These are phyloP conservation scores for Nakataea oryzae DNA, from an alignment of 2,329 filamentous ascomycete species.

Conservation along the genomic window DNA sequence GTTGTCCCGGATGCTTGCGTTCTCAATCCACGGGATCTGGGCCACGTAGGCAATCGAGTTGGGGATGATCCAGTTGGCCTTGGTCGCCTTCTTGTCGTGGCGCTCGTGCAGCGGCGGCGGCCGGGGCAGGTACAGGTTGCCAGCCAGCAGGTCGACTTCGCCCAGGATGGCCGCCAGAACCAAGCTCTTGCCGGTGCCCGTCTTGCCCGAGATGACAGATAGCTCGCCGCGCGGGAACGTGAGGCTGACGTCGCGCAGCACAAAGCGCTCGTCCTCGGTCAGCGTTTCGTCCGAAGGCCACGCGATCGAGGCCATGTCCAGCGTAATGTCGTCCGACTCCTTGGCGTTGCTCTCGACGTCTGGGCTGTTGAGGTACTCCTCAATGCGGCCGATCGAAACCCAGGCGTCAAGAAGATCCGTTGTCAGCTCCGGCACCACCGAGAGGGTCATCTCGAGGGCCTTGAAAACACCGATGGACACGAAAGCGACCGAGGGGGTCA, in stretches of 20 bases:
- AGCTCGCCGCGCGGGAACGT: conserved; percentile 59
- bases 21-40: conserved; percentile 80
- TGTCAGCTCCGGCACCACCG: conserved; percentile 62
- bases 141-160: conserved; percentile 59
- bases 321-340: conserved; percentile 48
- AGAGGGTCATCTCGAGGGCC: conserved; percentile 61
- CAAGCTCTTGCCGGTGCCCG: conserved; percentile 68
- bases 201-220: conserved; percentile 67
- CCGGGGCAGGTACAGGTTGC: conserved; percentile 45
- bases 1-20: conserved; percentile 68
- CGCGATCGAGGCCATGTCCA: conserved; percentile 58
- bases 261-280: conserved; percentile 49
- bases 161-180: conserved; percentile 65
- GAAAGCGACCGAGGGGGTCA: conserved; percentile 67
- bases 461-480: conserved; percentile 68
- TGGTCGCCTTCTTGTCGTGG: conserved; percentile 51
- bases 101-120: conserved; percentile 41
- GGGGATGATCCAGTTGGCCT: conserved; percentile 57
- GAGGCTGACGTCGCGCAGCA: conserved; percentile 53
- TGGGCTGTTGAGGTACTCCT: conserved; percentile 57
- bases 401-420: conserved; percentile 61
- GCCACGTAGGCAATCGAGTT: conserved; percentile 64
- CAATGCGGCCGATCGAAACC: conserved; percentile 63
- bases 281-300: conserved; percentile 61
- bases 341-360: conserved; percentile 48